Base-by-base conservation (phyloP, 441 rosid species). In the Populus hybrid region DNA sequence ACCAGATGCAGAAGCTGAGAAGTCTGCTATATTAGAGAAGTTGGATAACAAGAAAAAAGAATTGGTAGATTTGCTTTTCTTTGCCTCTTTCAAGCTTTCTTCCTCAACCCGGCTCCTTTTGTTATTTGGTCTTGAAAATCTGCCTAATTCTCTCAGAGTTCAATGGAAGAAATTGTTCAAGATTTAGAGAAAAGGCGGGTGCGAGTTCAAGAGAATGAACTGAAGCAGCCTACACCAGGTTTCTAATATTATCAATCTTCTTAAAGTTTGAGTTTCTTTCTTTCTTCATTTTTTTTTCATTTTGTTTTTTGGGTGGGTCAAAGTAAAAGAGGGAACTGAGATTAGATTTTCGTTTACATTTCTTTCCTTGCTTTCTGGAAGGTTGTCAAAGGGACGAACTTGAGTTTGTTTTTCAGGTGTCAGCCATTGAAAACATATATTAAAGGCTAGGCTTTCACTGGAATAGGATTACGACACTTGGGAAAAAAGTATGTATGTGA, bases 201-300 rank as follows among this genome's bases (percentile, higher is more conserved):
- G 69, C 78, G 50, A 80, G 64, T 86, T 81, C 95, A 93, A 88
- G 89, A 88, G 61, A 84, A 82, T 78, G 90, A 92, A 65, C 78
- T 88, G 81, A 90, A 85, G 83, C 91, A 86, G 83, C 90, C 92
- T 83, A 85, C 92, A 46, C 94, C 95, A 84, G 97, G 97, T 88
- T 85, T 84, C 85, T 87, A 72, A 82, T 90, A 81, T 92, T 92
- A 88, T 8, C 20, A 57, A 57, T 57, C 10, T 20, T 64, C 42
- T 18, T 77, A 23, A 36, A 80, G 18, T 6, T 40, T 36, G 7
- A 8, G 72, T 40, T 32, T 32, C 34, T 40, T 32, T 32, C 34
- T 40, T 79, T 10, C 57, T 64, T 78, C 23, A 24, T 38, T 9
- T 64, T 40, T 8, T 59, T 66, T 59, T 28, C 26, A 61, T 36